These are phyloP conservation scores for Typha latifolia DNA, from an alignment of 176 grass and related monocot species.

Conservation along the genomic window DNA sequence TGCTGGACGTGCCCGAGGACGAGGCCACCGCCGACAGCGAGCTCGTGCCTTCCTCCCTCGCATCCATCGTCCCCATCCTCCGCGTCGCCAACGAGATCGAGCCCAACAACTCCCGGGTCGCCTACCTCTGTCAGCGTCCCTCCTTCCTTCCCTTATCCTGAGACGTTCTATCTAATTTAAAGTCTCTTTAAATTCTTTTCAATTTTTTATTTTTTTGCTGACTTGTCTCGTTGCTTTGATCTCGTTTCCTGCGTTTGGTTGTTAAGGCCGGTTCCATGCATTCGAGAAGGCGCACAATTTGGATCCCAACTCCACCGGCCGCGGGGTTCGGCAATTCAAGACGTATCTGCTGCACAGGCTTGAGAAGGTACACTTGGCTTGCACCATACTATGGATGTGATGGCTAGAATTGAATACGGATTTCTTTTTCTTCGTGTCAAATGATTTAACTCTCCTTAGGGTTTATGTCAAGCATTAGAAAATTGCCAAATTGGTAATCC, in stretches of 20 bases:
- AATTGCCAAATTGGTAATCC: too few relatives aligned
- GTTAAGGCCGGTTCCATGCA: conserved; percentile 73
- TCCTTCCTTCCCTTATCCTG: not conserved
- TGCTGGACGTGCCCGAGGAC: conserved; percentile 11
- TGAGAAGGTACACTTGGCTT: conserved; percentile 45
- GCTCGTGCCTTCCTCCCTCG: conserved; percentile 68
- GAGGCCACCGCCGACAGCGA: conserved; percentile 44
- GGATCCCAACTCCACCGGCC: conserved; percentile 50
- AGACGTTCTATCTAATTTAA: not conserved
- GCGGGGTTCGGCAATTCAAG: conserved; percentile 88
- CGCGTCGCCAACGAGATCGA: conserved; percentile 97
- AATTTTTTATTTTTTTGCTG: not conserved
- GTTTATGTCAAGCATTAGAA: too few relatives aligned
- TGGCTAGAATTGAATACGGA: not conserved
- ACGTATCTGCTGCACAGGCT: conserved; percentile 88
- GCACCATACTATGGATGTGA: not conserved
- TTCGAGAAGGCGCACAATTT: conserved; percentile 75
- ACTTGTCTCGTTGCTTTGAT: too few relatives aligned
- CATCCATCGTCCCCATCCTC: conserved; percentile 70
- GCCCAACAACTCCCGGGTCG: conserved; percentile 55
- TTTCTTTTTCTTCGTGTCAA: not conserved
- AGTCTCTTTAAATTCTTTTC: not conserved
- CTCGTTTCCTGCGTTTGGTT: not conserved
- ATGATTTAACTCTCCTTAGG: too few relatives aligned
- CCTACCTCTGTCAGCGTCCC: conserved; percentile 60